These are phyloP conservation scores for Haematococcus lacustris DNA, from an alignment of 139 green algal genomes.

Conservation along the genomic window DNA sequence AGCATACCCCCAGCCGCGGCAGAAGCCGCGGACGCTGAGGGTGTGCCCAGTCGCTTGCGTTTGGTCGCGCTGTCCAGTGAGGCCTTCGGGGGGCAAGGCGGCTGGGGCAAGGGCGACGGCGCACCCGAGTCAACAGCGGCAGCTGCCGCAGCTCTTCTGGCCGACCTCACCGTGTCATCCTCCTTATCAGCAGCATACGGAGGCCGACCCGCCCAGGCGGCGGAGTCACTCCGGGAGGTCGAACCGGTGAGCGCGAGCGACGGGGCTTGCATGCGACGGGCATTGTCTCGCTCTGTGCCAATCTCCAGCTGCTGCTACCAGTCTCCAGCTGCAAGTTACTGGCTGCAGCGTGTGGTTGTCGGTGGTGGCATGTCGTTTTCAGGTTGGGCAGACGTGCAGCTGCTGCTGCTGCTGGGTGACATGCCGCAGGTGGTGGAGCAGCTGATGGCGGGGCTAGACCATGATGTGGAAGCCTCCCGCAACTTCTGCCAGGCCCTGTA, in stretches of 20 bases:
- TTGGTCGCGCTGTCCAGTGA: not conserved
- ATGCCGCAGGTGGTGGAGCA: constrained; percentile 1
- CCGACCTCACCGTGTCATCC: not conserved
- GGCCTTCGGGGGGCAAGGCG: constrained; percentile 1
- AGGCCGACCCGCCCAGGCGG: constrained; percentile 1
- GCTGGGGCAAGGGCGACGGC: not conserved
- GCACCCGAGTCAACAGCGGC: not conserved
- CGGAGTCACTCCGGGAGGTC: too few relatives aligned
- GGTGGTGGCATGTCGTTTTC: too few relatives aligned
- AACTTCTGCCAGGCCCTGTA: constrained; percentile 4
- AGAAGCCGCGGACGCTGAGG: constrained; percentile 7
- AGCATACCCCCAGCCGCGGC: not conserved
- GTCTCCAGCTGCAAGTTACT: too few relatives aligned
- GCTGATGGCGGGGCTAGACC: not conserved
- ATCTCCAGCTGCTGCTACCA: too few relatives aligned
- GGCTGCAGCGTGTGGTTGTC: too few relatives aligned
- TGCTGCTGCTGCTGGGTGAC: too few relatives aligned
- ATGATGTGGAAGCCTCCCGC: constrained; percentile 6
- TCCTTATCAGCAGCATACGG: not conserved
- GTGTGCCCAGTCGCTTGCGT: not conserved
- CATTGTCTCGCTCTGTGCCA: too few relatives aligned
- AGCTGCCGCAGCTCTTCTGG: constrained; percentile 6
- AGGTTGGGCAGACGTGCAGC: too few relatives aligned
- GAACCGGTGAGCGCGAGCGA: too few relatives aligned
- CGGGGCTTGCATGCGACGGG: too few relatives aligned